Percentiles rank a stretch among this genome's conserved stretches.
Evolutionary conservation across 768 basidiomycete species (phyloP).

Genomic region (Leccinum disarticulatum): DNA sequence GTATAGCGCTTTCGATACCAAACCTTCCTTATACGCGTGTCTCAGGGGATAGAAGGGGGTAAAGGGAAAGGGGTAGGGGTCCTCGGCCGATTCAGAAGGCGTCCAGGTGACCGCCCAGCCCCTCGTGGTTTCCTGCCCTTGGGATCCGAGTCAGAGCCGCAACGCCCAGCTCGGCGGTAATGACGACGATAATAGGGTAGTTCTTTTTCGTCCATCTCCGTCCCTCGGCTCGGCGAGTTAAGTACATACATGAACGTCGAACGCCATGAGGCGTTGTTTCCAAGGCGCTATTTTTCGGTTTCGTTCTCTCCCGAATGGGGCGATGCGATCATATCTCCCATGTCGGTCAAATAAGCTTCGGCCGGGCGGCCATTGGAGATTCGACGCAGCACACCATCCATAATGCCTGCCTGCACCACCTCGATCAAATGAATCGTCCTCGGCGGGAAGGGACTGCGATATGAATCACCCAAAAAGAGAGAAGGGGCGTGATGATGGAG

Average conservation of each 20-base stretch:
- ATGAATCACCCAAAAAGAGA: neutral
- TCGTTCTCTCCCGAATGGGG: constrained; percentile 4
- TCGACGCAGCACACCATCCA: neutral
- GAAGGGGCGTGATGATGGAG: constrained; percentile 9
- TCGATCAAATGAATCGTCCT: neutral
- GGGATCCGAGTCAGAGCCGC: neutral
- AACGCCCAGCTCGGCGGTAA: constrained; percentile 6
- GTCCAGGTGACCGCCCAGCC: constrained; percentile 1
- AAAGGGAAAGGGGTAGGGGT: neutral
- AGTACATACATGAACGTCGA: neutral
- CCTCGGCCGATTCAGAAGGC: neutral
- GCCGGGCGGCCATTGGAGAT: neutral
- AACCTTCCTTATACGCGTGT: constrained; percentile 25
- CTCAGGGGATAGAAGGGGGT: constrained; percentile 8
- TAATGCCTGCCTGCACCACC: neutral
- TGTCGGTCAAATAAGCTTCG: constrained; percentile 6
- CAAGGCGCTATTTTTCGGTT: neutral
- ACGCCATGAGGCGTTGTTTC: constrained; percentile 7
- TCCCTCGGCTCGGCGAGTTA: constrained; percentile 7
- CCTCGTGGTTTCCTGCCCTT: constrained; percentile 30
- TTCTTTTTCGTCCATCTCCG: constrained; percentile 12
- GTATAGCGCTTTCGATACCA: constrained; percentile 24
- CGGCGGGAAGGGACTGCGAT: neutral
- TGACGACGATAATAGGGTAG: constrained; percentile 2
- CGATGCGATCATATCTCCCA: constrained; percentile 1